Evolutionary conservation across 83 land plant species (phyloP), one percentile per base, ranked within the genome.

Genomic region (Thuja plicata): DNA sequence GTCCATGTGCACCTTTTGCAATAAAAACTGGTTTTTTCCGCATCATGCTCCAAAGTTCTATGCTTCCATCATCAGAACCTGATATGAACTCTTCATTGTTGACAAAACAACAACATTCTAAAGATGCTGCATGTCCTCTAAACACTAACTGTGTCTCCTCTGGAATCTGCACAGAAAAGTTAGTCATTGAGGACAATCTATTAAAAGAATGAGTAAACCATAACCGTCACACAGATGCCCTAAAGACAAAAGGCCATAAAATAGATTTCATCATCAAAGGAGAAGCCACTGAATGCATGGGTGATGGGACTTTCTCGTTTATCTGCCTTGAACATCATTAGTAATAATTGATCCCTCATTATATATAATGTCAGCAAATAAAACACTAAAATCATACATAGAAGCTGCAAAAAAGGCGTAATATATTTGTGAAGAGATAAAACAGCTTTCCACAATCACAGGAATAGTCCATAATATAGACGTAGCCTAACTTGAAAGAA

Each of bases 21-120:
- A 98, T 90, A 84, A 86, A 93, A 48, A 91, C 92, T 73, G 99
- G 99, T 88, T 98, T 98, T 91, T 96, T 98, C 83, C 92, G 81
- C 88, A 94, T 48, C 16, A 93, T 50, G 88, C 90, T 95, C 99
- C 99, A 98, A 9, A 96, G 93, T 81, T 96, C 96, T 79, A 98
- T 91, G 88, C 96, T 95, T 88, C 99, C 99, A 94, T 98, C 99
- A 92, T 98, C 99, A 1, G 99, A 93, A 12, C 99, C 99, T 55
- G 98, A 95, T 38, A 98, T 87, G 91, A 95, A 98, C 85, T 97
- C 98, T 79, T 93, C 96, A 88, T 97, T 95, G 41, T 89, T 92
- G 50, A 98, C 87, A 89, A 96, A 98, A 89, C 99, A 96, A 84
- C 2, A 38, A 85, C 97, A 95, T 84, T 98, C 99, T 82, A 98